A percentile compares a stretch with the other conserved stretches of the same genome.
Evolutionary conservation across 2,329 filamentous ascomycete species (phyloP).

Genomic region (Penicillium sp.): DNA sequence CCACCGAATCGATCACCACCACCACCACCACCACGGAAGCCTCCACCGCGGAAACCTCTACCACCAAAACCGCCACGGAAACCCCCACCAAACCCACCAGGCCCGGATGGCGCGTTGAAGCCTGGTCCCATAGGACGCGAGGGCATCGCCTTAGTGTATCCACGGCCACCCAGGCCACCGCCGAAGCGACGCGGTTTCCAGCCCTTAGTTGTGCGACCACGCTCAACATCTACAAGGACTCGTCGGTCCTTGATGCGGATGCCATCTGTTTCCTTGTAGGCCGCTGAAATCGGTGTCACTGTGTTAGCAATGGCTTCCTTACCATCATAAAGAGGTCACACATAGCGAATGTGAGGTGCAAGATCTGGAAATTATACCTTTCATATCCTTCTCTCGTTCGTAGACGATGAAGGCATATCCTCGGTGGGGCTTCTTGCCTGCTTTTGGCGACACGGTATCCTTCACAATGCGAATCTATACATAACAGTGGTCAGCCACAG

Average conservation of each 20-base stretch:
- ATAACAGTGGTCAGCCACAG: slow-evolving; percentile 16
- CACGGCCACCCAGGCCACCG: slow-evolving; percentile 86
- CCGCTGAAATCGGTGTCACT: slow-evolving; percentile 66
- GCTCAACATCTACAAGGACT: slow-evolving; percentile 93
- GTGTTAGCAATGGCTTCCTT: slow-evolving; percentile 38
- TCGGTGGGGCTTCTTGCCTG: slow-evolving; percentile 77
- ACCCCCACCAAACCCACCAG: slow-evolving; percentile 58
- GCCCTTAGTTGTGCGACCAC: slow-evolving; percentile 87
- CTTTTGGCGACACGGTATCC: slow-evolving; percentile 67
- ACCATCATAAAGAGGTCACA: slow-evolving; percentile 7
- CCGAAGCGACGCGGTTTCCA: slow-evolving; percentile 93
- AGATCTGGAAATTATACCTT: slow-evolving; percentile 65
- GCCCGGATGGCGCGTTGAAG: slow-evolving; percentile 57
- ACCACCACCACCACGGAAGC: slow-evolving; percentile 47
- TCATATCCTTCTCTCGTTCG: slow-evolving; percentile 97
- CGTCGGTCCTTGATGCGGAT: slow-evolving; percentile 89
- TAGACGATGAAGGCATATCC: slow-evolving; percentile 98
- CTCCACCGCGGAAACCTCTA: slow-evolving; percentile 53
- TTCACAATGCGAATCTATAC: slow-evolving; percentile 80
- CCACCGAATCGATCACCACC: slow-evolving; percentile 55
- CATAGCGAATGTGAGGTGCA: background rate
- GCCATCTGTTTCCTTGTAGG: slow-evolving; percentile 84
- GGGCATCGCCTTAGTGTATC: slow-evolving; percentile 81
- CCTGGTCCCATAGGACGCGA: slow-evolving; percentile 69
- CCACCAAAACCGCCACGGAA: slow-evolving; percentile 58